Percentiles rank a stretch among this genome's conserved stretches.
phyloP scores from a whole-genome alignment of 768 basidiomycete species.

The Filobasidium wieringae region DNA sequence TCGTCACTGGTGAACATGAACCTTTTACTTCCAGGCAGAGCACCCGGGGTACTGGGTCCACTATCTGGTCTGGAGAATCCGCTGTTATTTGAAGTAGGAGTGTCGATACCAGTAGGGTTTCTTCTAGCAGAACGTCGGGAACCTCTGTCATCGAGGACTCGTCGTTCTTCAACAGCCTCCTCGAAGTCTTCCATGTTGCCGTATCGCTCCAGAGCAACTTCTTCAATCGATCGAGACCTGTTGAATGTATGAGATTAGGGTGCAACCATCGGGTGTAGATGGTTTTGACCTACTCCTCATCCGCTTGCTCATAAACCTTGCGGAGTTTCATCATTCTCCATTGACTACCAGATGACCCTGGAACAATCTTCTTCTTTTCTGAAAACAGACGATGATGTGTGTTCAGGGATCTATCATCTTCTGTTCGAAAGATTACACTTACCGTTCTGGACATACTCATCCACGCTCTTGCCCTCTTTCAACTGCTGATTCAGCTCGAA shows the following conservation, averaged over 20 bases:
- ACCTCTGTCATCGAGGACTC: slow-evolving; percentile 71
- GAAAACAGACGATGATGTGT: slow-evolving; percentile 41
- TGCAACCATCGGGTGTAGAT: neutral
- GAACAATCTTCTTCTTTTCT: slow-evolving; percentile 48
- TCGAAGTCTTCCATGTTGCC: slow-evolving; percentile 73
- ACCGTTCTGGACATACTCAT: slow-evolving; percentile 43
- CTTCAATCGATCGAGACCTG: slow-evolving; percentile 31
- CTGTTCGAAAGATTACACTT: slow-evolving; percentile 43
- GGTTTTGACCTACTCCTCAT: slow-evolving; percentile 53
- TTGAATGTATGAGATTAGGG: neutral
- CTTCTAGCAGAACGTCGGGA: slow-evolving; percentile 45
- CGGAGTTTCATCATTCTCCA: slow-evolving; percentile 98
- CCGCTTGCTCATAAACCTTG: slow-evolving; percentile 75
- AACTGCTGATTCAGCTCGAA: slow-evolving; percentile 40
- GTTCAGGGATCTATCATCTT: slow-evolving; percentile 47
- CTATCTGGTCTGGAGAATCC: slow-evolving; percentile 41
- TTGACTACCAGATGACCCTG: slow-evolving; percentile 82
- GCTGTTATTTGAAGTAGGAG: slow-evolving; percentile 19
- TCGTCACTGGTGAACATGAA: slow-evolving; percentile 40
- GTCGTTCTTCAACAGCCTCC: slow-evolving; percentile 75
- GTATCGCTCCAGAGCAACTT: slow-evolving; percentile 79
- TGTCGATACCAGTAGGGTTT: neutral
- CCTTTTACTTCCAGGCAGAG: slow-evolving; percentile 18
- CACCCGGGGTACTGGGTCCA: slow-evolving; percentile 17
- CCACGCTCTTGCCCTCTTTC: slow-evolving; percentile 45